Evolutionary conservation across 2,329 filamentous ascomycete genomes (phyloP), one percentile per base, ranked within the genome.

Genomic region (Talaromyces sp.): DNA sequence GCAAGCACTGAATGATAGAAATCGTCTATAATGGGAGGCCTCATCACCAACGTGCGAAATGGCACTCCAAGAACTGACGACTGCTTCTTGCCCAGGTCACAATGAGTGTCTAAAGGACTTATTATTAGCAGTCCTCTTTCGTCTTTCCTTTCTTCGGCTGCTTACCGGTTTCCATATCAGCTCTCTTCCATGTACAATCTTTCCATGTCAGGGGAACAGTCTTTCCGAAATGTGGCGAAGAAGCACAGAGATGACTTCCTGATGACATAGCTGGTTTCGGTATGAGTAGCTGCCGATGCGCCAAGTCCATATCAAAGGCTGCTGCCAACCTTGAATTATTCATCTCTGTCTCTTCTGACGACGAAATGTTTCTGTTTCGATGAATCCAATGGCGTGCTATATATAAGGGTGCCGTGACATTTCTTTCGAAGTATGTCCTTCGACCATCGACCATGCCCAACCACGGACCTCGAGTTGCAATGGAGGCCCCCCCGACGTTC

Each of bases 1-100:
- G 95, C 92, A 62, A 99, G 83, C 2, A 93, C 84, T 0, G 93
- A 95, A 78, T 93, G 97, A 75, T 99, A 99, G 75, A 93, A 99
- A 77, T 99, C 94, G 64, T 92, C 88, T n/a, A 98, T 82, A 61
- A 88, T 87, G 2, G 93, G 93, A 9, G 94, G 94, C 78, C 97
- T 31, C 92, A 5, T 99, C 84, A 7, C n/a, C 22, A 62, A n/a
- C 7, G 97, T 90, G 79, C 90, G 91, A 80, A 96, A 96, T 5
- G 93, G 91, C 2, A 22, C 15, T 4, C 7, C 17, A 3, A 22
- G 31, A 5, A 43, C 8, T 19, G 39, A 31, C 11, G 45, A 27
- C 6, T 9, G 43, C 22, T 27, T 49, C 22, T 49, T 25, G 19
- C 13, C 13, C 19, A 11, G n/a, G 35, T 3, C 25, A 45, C 31